Evolutionary conservation across 2,329 filamentous ascomycete species (phyloP).

Genomic region (Sporothrix pallida): DNA sequence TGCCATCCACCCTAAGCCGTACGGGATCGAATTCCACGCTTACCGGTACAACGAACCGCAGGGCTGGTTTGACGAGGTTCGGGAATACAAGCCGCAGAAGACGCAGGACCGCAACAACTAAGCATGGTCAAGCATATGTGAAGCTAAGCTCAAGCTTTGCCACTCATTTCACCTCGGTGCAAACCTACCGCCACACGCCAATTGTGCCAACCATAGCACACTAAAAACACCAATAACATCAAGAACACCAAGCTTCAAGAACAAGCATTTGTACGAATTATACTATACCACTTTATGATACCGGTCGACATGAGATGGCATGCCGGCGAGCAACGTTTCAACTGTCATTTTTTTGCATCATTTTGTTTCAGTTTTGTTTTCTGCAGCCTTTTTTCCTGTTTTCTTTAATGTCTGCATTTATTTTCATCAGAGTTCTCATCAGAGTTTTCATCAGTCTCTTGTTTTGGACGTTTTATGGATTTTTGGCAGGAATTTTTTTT

Average conservation of each 20-base stretch:
- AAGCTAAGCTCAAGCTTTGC: constrained; percentile 13
- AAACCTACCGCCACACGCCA: neutral
- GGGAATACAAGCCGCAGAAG: constrained; percentile 77
- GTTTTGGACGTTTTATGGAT: neutral
- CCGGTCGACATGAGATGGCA: neutral
- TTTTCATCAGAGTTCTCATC: neutral
- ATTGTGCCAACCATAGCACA: neutral
- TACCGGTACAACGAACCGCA: constrained; percentile 83
- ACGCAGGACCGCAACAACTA: constrained; percentile 53
- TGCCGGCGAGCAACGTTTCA: constrained; percentile 7
- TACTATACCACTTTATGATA: constrained; percentile 14
- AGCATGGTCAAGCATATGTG: constrained; percentile 39
- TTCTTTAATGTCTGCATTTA: neutral
- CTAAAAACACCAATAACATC: neutral
- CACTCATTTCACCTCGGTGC: neutral
- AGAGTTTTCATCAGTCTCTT: neutral
- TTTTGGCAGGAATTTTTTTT: neutral
- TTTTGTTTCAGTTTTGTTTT: neutral
- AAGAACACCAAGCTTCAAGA: neutral
- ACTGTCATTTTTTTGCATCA: neutral
- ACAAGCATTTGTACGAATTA: constrained; percentile 4
- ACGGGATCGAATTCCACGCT: constrained; percentile 95
- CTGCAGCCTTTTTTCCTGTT: neutral
- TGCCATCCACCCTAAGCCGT: constrained; percentile 95
- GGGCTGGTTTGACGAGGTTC: constrained; percentile 83